Conservation (phyloP, 2,329 filamentous ascomycete species). For the Alternaria arbusti region DNA sequence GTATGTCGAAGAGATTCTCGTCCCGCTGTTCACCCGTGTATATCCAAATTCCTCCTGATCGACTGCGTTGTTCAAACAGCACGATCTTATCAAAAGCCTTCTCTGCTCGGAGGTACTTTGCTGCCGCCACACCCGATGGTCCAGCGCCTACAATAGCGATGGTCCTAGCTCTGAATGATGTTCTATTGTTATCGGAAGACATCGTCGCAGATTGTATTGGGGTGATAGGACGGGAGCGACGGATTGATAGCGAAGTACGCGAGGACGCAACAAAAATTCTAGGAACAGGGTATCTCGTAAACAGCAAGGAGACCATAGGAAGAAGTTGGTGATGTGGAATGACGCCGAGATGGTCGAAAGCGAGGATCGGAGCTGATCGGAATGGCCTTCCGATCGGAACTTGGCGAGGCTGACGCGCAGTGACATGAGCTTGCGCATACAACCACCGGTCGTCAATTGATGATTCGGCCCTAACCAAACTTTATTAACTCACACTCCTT, state of each 20-base stretch:
- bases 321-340: background rate
- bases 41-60: conserved; percentile 86
- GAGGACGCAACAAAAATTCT: background rate
- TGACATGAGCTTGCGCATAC: background rate
- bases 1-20: conserved; percentile 60
- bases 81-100: conserved; percentile 72
- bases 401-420: conserved; percentile 6
- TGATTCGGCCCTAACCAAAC: background rate
- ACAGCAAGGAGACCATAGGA: background rate
- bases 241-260: background rate
- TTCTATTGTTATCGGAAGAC: conserved; percentile 16
- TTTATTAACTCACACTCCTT: background rate
- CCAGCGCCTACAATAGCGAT: conserved; percentile 86
- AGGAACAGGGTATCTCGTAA: background rate
- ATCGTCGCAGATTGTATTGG: conserved; percentile 2
- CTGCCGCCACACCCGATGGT: conserved; percentile 76
- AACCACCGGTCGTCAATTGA: background rate
- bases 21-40: conserved; percentile 65
- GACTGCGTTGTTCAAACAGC: conserved; percentile 80
- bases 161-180: conserved; percentile 55
- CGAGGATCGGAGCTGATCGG: conserved; percentile 22
- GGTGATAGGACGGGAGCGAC: background rate
- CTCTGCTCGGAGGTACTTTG: conserved; percentile 78
- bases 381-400: conserved; percentile 17
- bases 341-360: background rate